Conservation (phyloP, 371 early-diverging fungal species). For the Mortierella sp. region DNA sequence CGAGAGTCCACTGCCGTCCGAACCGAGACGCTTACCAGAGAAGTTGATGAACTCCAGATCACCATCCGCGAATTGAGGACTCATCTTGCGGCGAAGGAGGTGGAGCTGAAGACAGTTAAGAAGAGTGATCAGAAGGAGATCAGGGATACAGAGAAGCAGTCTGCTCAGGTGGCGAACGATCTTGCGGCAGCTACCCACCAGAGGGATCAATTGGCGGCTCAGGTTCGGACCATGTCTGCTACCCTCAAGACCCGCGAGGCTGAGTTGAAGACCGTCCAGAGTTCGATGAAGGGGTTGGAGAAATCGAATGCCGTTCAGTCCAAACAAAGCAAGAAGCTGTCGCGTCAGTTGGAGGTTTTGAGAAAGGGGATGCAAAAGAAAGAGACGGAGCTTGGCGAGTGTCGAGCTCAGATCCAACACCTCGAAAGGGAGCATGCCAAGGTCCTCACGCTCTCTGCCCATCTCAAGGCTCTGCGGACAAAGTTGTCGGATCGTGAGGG, state of each 20-base stretch:
- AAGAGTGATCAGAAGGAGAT: not conserved
- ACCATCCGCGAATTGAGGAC: not conserved
- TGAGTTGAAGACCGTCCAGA: not conserved
- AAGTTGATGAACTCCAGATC: constrained; percentile 7
- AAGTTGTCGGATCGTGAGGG: constrained; percentile 10
- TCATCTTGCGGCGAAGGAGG: not conserved
- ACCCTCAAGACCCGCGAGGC: not conserved
- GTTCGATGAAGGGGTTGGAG: constrained; percentile 5
- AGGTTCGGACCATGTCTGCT: not conserved
- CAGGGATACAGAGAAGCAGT: not conserved
- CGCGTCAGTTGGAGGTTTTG: not conserved
- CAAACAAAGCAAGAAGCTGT: constrained; percentile 4
- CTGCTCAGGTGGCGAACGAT: not conserved
- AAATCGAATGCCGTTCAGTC: not conserved
- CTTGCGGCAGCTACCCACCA: not conserved
- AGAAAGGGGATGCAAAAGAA: constrained; percentile 7
- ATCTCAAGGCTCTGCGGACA: not conserved
- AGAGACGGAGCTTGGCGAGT: constrained; percentile 12
- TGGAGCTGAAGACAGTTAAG: not conserved
- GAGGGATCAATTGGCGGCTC: not conserved
- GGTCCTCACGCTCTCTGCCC: not conserved
- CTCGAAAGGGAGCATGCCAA: constrained; percentile 21
- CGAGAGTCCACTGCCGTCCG: not conserved
- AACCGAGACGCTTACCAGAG: constrained; percentile 12
- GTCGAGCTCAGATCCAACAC: constrained; percentile 10